Evolutionary conservation across 2,329 filamentous ascomycete species (phyloP), one percentile per base, ranked within the genome.

Genomic region (Fusarium equiseti): DNA sequence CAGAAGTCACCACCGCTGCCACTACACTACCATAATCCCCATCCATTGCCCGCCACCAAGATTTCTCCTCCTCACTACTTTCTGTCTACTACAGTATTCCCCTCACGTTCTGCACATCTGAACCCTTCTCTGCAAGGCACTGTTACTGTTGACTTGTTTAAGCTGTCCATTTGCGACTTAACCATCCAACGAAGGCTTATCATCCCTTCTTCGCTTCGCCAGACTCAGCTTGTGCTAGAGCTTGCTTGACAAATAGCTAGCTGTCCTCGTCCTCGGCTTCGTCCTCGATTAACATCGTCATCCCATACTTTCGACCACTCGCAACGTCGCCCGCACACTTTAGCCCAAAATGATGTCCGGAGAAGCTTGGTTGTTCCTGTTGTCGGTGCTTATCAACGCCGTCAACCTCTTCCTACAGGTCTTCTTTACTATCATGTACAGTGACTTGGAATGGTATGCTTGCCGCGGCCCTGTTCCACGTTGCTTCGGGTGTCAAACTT

Each of bases 351-450:
- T 81, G 74, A 98, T 98, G 95, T 97, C 95, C 79, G 95, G 95
- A 83, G 95, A 98, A 89, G 95, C 95, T 82, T 98, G 96, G 96
- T 87, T 99, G 82, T 99, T 97, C 87, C 91, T 99, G 78, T 88
- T 99, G 84, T 91, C 95, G 84, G 97, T 99, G 83, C 89, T 99
- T 81, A 97, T 99, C 87, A 99, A 99, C 87, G 96, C 96, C 86
- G 95, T 99, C 90, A 99, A 99, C 88, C 89, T 99, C 79, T 99
- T 99, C 84, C 89, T 99, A 63, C 97, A 99, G 86, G 96, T 99
- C 77, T 99, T 99, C 89, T 99, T 99, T 87, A 99, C 96, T 63
- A 99, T 99, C 81, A 99, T 99, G 97, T 99, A 98, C 86, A 97
- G 94, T 83, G 96, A 99, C 88, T 85, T 99, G 78, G 96, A 99